Evolutionary conservation across 306 rosid species (phyloP), one percentile per base, ranked within the genome.

Genomic region (Spatholobus suberectus): DNA sequence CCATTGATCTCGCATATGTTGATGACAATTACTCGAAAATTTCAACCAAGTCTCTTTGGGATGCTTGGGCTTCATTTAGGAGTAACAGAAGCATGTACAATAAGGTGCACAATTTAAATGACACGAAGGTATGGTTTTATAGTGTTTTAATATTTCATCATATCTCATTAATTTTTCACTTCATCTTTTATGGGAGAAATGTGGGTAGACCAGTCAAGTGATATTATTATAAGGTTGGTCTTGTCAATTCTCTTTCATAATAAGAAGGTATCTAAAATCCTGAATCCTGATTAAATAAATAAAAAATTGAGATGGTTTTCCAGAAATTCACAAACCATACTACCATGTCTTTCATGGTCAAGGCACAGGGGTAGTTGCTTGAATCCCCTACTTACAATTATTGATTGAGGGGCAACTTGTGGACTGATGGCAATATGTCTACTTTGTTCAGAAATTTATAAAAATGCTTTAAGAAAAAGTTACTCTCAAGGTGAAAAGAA

Each of bases 1-100:
- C 94, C 20, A 78, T 93, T 83, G 97, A 91, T 78, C 89, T 93
- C 75, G 77, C 97, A 10, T 88, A 89, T 79, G 80, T 93, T 79
- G 91, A 89, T 77, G 92, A 89, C 47, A 90, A 87, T 88, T 95
- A 93, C 85, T 81, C 97, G 0, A 88, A 87, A 65, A 75, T 93
- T 55, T 83, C 93, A 68, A 70, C 92, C 63, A 81, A 83, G 44
- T 88, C 89, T 65, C 75, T 91, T 5, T 80, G 87, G 88, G 81
- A 88, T 78, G 94, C 93, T 1, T 88, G 88, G 95, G 88, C 88
- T 83, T 90, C 98, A 68, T 75, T 90, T 73, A 87, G 71, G 87
- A 86, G 90, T 72, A 51, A 87, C 21, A 82, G 52, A 80, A 76
- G 70, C 63, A 35, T 58, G 54, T 26, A 81, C 34, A 17, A 66